Conservation (phyloP, 2,329 filamentous ascomycete genomes). For the Stagonosporopsis tanaceti region DNA sequence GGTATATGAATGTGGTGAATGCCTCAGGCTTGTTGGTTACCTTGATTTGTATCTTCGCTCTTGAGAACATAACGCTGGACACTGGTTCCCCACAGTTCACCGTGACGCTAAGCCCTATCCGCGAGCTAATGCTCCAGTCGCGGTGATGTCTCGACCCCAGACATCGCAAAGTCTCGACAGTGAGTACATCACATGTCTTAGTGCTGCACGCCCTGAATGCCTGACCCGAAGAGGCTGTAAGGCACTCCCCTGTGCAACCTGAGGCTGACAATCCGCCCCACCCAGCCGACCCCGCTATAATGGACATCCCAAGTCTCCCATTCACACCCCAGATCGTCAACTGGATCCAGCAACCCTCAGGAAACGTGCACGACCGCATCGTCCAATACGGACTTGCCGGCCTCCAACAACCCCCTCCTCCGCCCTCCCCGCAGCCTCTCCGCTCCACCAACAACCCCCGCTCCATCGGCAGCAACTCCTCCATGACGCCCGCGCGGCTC, state of each 20-base stretch:
- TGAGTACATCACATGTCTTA: not conserved
- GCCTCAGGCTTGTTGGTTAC: constrained; percentile 1
- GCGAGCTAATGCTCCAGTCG: not conserved
- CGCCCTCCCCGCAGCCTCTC: not conserved
- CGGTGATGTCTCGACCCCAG: not conserved
- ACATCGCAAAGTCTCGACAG: not conserved
- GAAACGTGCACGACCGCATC: not conserved
- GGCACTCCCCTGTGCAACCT: constrained; percentile 3
- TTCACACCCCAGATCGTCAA: not conserved
- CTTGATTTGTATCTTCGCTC: not conserved
- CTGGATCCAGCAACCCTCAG: not conserved
- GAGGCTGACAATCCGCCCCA: constrained; percentile 9
- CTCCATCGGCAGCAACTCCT: constrained; percentile 31
- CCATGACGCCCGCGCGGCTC: constrained; percentile 43
- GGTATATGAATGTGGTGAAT: not conserved
- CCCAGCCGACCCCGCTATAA: constrained; percentile 7
- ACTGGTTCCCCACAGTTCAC: not conserved
- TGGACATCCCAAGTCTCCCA: not conserved
- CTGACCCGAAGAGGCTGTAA: constrained; percentile 2
- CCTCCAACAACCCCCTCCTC: not conserved
- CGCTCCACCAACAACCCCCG: constrained; percentile 9
- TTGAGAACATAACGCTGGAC: not conserved
- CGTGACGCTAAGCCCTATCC: constrained; percentile 9
- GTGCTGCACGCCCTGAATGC: not conserved
- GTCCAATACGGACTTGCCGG: not conserved